These are phyloP conservation scores for Rhizopus arrhizus DNA, from an alignment of 371 early-diverging fungal genomes.

Conservation along the genomic window DNA sequence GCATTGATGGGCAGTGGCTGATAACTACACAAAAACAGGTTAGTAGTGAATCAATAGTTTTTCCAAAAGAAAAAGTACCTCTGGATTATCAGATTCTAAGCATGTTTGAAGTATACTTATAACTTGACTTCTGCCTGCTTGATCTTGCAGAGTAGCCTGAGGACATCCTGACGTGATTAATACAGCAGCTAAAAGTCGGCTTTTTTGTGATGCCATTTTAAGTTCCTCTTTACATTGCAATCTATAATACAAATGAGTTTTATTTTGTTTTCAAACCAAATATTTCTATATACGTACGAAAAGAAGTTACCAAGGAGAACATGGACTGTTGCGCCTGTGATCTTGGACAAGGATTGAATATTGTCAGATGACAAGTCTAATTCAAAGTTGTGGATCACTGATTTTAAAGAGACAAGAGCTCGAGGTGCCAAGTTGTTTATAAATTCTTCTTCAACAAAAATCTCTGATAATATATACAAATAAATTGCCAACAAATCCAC, in stretches of 20 bases:
- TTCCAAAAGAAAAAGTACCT: slow-evolving; percentile 26
- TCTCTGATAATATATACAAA: slow-evolving; percentile 43
- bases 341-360: slow-evolving; percentile 31
- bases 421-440: slow-evolving; percentile 41
- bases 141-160: slow-evolving; percentile 35
- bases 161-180: slow-evolving; percentile 51
- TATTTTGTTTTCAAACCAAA: not conserved
- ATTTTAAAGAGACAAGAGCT: slow-evolving; percentile 48
- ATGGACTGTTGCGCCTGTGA: slow-evolving; percentile 38
- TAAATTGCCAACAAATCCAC: slow-evolving; percentile 51
- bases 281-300: slow-evolving; percentile 13
- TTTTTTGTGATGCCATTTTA: slow-evolving; percentile 34
- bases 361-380: slow-evolving; percentile 24
- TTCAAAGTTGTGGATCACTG: slow-evolving; percentile 42
- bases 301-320: slow-evolving; percentile 38
- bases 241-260: not conserved
- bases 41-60: not conserved
- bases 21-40: slow-evolving; percentile 27
- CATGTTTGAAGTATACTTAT: slow-evolving; percentile 32
- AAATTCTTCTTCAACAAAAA: slow-evolving; percentile 35
- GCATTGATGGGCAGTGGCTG: slow-evolving; percentile 52
- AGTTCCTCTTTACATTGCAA: slow-evolving; percentile 7
- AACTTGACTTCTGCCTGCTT: slow-evolving; percentile 27
- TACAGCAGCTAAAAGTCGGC: slow-evolving; percentile 41
- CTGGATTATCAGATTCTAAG: slow-evolving; percentile 28